A percentile compares a stretch with the other conserved stretches of the same genome.
phyloP scores from a whole-genome alignment of 2,329 filamentous ascomycete species.

The Paraphoma chrysanthemicola region DNA sequence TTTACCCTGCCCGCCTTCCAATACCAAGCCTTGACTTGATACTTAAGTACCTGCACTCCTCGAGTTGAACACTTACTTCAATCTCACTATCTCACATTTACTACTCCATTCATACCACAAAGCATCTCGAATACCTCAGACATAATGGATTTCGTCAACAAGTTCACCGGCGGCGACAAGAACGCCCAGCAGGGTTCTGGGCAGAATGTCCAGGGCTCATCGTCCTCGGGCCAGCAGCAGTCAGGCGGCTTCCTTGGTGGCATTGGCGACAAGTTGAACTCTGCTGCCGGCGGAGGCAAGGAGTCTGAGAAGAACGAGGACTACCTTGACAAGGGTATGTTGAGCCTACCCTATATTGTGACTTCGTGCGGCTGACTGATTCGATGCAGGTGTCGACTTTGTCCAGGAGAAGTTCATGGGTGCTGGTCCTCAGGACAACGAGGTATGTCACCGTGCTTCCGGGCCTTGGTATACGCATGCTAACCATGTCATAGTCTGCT shows the following conservation, averaged over 20 bases:
- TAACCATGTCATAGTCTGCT: slow-evolving; percentile 55
- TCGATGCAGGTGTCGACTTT: slow-evolving; percentile 70
- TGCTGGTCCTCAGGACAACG: slow-evolving; percentile 66
- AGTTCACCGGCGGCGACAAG: slow-evolving; percentile 51
- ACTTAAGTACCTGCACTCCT: slow-evolving; percentile 19
- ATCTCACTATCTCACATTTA: too few relatives aligned
- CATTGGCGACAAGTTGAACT: slow-evolving; percentile 74
- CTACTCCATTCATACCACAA: slow-evolving; percentile 1
- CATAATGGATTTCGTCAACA: slow-evolving; percentile 58
- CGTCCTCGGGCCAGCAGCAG: slow-evolving; percentile 38
- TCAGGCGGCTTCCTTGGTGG: slow-evolving; percentile 62
- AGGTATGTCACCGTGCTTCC: slow-evolving; percentile 49
- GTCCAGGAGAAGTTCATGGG: slow-evolving; percentile 79
- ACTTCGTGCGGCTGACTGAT: slow-evolving; percentile 9
- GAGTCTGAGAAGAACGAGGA: slow-evolving; percentile 85
- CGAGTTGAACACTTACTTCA: not conserved
- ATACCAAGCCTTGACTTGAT: slow-evolving; percentile 3
- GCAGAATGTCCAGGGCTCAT: slow-evolving; percentile 32
- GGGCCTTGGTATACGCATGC: slow-evolving; percentile 3
- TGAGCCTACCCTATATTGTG: not conserved
- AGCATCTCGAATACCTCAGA: slow-evolving; percentile 4
- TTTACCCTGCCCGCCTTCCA: slow-evolving; percentile 1
- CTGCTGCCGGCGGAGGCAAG: slow-evolving; percentile 72
- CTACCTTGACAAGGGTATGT: slow-evolving; percentile 77
- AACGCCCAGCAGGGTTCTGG: slow-evolving; percentile 38